These are phyloP conservation scores for Vitis hybrid DNA, from an alignment of 177 flowering plant species.

Conservation along the genomic window DNA sequence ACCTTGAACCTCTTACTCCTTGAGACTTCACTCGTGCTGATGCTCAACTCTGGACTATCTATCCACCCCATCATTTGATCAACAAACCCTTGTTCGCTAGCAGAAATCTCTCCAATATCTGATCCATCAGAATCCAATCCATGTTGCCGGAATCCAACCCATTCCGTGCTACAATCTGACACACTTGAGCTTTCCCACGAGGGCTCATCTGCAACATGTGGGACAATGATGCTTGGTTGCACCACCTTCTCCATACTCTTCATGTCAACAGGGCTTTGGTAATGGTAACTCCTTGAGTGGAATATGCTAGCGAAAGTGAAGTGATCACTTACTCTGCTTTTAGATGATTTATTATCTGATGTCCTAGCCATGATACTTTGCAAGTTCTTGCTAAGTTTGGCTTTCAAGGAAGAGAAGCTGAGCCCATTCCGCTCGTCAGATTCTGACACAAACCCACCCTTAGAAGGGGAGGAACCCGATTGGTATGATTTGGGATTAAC, in stretches of 20 bases:
- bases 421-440: constrained; percentile 24
- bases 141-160: constrained; percentile 26
- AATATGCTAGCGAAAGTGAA: constrained; percentile 73
- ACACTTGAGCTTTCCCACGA: constrained; percentile 46
- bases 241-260: constrained; percentile 56
- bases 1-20: constrained; percentile 73
- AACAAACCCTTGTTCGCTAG: constrained; percentile 16
- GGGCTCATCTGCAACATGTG: constrained; percentile 29
- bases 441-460: constrained; percentile 2
- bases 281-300: constrained; percentile 26
- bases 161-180: constrained; percentile 40
- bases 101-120: constrained; percentile 33
- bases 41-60: constrained; percentile 26
- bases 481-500: constrained; percentile 7
- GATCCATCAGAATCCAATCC: constrained; percentile 48
- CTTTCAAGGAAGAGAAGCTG: constrained; percentile 61
- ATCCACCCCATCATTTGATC: constrained; percentile 46
- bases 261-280: constrained; percentile 28
- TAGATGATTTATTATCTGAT: constrained; percentile 42
- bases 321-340: constrained; percentile 71
- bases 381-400: constrained; percentile 66
- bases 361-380: constrained; percentile 63
- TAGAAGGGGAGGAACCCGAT: constrained; percentile 4
- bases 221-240: constrained; percentile 71
- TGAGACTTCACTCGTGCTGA: constrained; percentile 11